Evolutionary conservation across 176 grass and related monocot species (phyloP).

Genomic region (Juncus inflexus): DNA sequence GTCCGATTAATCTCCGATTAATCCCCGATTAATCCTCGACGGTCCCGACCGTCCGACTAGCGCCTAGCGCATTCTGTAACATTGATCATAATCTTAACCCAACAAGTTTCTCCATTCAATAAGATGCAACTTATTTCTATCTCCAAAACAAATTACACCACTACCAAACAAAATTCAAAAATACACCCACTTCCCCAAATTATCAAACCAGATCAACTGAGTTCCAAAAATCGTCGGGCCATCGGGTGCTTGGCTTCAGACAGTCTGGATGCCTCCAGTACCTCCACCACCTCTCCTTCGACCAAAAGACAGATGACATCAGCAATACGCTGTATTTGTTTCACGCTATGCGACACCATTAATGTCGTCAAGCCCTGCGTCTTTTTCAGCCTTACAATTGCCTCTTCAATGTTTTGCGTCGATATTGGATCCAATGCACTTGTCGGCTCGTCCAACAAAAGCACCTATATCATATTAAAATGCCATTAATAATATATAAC

Average conservation of each 20-base stretch:
- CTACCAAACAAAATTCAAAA: too few species aligned
- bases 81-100: too few species aligned
- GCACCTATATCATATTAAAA: constrained; percentile 42
- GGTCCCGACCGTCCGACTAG: too few species aligned
- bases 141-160: too few species aligned
- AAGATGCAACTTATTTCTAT: too few species aligned
- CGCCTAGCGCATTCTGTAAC: too few species aligned
- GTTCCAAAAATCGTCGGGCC: constrained; percentile 80
- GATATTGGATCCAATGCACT: constrained; percentile 93
- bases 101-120: too few species aligned
- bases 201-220: constrained; percentile 36
- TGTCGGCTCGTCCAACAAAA: constrained; percentile 79
- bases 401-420: constrained; percentile 95
- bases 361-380: constrained; percentile 62
- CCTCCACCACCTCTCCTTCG: constrained; percentile 77
- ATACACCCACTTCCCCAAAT: too few species aligned
- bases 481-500: not conserved
- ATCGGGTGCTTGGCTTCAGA: constrained; percentile 70
- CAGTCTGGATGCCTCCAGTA: constrained; percentile 57
- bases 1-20: too few species aligned
- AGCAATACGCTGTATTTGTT: constrained; percentile 92
- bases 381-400: constrained; percentile 72
- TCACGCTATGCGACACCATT: constrained; percentile 89
- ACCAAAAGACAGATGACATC: constrained; percentile 85
- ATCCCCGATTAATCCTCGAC: too few species aligned